A percentile compares a stretch with the other conserved stretches of the same genome.
Conservation (phyloP, 139 green algal species). For the Asterochloris erici region DNA sequence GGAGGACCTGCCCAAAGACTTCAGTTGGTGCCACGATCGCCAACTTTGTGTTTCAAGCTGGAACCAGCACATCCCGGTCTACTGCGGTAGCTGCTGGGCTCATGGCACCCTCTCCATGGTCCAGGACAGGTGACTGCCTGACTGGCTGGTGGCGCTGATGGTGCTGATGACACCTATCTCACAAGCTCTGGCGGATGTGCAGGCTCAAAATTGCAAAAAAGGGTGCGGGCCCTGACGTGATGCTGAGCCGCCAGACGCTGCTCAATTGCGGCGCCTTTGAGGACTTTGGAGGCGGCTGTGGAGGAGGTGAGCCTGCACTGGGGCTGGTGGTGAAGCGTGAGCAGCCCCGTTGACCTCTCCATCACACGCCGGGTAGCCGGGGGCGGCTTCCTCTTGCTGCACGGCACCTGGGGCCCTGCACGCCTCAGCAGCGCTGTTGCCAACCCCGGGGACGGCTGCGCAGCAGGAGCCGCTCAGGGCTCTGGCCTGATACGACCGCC, state of each 20-base stretch:
- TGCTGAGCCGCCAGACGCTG: conserved; percentile 52
- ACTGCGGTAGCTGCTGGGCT: conserved; percentile 61
- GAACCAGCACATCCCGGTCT: conserved; percentile 43
- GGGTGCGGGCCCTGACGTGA: conserved; percentile 44
- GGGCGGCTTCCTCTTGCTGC: no score
- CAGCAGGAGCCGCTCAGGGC: no score
- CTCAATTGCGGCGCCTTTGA: conserved; percentile 60
- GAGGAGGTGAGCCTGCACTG: conserved; percentile 27
- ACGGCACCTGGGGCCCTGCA: no score
- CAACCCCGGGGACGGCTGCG: no score
- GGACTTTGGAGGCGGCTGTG: conserved; percentile 41
- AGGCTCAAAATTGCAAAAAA: conserved; percentile 57
- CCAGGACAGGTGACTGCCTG: background rate
- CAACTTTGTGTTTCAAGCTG: conserved; percentile 6
- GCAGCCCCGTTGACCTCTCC: no score
- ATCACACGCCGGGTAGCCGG: no score
- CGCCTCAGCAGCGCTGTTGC: no score
- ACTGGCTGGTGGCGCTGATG: no score
- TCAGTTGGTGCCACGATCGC: conserved; percentile 20
- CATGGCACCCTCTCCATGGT: conserved; percentile 56
- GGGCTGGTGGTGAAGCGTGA: no score
- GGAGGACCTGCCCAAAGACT: conserved; percentile 35
- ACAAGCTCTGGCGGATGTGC: no score
- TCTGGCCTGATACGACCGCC: no score
- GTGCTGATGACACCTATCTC: no score